phyloP scores from a whole-genome alignment of 805 yeast species.

The Brettanomyces bruxellensis region DNA sequence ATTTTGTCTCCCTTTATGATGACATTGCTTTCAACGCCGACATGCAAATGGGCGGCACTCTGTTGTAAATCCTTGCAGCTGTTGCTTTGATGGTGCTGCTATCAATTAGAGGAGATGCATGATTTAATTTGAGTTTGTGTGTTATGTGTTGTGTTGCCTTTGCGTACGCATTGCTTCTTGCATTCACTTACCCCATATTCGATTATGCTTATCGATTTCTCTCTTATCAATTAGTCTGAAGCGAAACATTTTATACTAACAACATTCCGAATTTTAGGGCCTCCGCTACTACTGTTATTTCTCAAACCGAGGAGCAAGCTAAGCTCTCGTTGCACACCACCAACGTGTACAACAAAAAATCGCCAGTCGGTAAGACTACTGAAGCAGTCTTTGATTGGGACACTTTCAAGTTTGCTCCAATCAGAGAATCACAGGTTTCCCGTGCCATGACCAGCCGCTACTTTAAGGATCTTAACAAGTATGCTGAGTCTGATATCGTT shows the following conservation, averaged over 20 bases:
- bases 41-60: not conserved
- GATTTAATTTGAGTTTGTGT: not conserved
- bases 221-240: not conserved
- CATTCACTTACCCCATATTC: too few relatives aligned
- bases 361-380: conserved; percentile 21
- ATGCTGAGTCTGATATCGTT: conserved; percentile 90
- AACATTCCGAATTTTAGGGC: conserved; percentile 2
- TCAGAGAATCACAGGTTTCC: conserved; percentile 70
- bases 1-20: too few relatives aligned
- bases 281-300: conserved; percentile 5
- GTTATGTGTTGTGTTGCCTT: not conserved
- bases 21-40: too few relatives aligned
- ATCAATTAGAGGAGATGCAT: not conserved
- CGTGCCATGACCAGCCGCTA: conserved; percentile 74
- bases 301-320: conserved; percentile 4
- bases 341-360: conserved; percentile 16
- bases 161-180: too few relatives aligned
- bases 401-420: conserved; percentile 57
- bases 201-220: not conserved
- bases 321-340: conserved; percentile 14
- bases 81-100: not conserved
- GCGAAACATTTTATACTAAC: not conserved
- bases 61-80: not conserved
- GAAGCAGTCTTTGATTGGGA: conserved; percentile 47
- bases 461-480: conserved; percentile 63